Conservation (phyloP, 1,284 basidiomycete species). For the Tilletiopsis washingtonensis region DNA sequence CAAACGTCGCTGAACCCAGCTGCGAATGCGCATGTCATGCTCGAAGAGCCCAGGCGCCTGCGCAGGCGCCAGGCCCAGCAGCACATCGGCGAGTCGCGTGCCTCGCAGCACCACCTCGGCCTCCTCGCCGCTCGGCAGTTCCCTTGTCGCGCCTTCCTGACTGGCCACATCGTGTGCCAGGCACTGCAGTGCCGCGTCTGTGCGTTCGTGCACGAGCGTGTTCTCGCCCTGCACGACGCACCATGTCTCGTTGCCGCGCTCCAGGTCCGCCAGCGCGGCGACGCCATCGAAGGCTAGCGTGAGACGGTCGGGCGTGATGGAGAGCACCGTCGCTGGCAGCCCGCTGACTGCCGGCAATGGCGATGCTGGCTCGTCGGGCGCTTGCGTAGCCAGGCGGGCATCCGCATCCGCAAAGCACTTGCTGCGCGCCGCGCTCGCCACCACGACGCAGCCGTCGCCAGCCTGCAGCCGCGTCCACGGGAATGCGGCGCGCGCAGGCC, state of each 20-base stretch:
- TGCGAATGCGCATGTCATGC: slow-evolving; percentile 48
- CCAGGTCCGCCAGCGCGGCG: slow-evolving; percentile 24
- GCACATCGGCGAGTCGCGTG: slow-evolving; percentile 43
- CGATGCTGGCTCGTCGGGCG: no score
- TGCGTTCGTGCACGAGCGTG: slow-evolving; percentile 62
- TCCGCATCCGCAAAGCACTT: no score
- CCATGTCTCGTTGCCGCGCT: slow-evolving; percentile 29
- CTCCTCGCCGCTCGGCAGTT: not conserved
- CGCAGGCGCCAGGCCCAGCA: slow-evolving; percentile 55
- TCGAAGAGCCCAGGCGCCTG: slow-evolving; percentile 55
- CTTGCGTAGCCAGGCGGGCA: no score
- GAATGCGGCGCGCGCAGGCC: slow-evolving; percentile 22
- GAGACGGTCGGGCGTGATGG: not conserved
- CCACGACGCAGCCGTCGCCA: no score
- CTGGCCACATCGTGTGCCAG: slow-evolving; percentile 57
- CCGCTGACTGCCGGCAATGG: no score
- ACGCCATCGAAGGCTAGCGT: slow-evolving; percentile 28
- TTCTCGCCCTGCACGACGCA: slow-evolving; percentile 65
- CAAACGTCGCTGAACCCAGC: slow-evolving; percentile 50
- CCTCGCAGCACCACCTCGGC: slow-evolving; percentile 13
- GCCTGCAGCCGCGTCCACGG: no score
- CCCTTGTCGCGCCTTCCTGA: not conserved
- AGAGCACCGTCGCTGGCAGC: not conserved
- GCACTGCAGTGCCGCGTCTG: slow-evolving; percentile 60
- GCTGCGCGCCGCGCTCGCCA: no score